These are phyloP conservation scores for Triadica sebifera DNA, from an alignment of 345 rosid species.

Conservation along the genomic window DNA sequence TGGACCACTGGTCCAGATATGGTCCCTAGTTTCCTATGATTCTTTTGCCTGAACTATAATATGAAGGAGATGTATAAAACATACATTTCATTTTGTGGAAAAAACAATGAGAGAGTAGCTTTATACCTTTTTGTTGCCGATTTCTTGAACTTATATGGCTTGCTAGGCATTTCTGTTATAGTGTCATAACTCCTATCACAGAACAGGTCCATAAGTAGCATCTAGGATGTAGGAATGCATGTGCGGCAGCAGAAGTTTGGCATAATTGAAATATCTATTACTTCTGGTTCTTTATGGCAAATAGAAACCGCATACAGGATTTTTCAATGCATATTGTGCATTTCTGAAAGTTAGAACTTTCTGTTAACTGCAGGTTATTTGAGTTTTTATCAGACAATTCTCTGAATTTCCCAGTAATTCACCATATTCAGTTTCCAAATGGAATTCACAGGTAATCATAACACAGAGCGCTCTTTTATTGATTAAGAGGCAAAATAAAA, in stretches of 20 bases:
- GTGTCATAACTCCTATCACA: too few species aligned
- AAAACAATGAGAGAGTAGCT: too few species aligned
- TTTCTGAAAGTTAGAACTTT: constrained; percentile 13
- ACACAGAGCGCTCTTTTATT: constrained; percentile 4
- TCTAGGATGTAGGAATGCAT: too few species aligned
- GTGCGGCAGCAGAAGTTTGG: neutral
- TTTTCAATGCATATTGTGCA: neutral
- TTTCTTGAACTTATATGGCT: neutral
- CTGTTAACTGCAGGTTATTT: constrained; percentile 56
- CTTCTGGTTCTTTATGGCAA: neutral
- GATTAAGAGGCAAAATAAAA: constrained; percentile 1
- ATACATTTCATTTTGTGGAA: neutral
- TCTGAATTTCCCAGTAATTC: constrained; percentile 81
- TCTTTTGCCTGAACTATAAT: neutral
- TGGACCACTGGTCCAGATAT: neutral
- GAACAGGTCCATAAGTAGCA: too few species aligned
- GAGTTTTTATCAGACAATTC: constrained; percentile 70
- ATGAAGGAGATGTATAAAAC: neutral
- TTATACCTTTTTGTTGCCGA: neutral
- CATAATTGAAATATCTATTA: neutral
- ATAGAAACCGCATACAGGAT: neutral
- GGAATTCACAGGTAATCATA: constrained; percentile 64
- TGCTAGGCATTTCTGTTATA: neutral
- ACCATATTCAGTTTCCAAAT: constrained; percentile 76
- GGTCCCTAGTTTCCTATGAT: neutral